These are phyloP conservation scores for Cryphonectria naterciae DNA, from an alignment of 2,329 filamentous ascomycete genomes.

Conservation along the genomic window DNA sequence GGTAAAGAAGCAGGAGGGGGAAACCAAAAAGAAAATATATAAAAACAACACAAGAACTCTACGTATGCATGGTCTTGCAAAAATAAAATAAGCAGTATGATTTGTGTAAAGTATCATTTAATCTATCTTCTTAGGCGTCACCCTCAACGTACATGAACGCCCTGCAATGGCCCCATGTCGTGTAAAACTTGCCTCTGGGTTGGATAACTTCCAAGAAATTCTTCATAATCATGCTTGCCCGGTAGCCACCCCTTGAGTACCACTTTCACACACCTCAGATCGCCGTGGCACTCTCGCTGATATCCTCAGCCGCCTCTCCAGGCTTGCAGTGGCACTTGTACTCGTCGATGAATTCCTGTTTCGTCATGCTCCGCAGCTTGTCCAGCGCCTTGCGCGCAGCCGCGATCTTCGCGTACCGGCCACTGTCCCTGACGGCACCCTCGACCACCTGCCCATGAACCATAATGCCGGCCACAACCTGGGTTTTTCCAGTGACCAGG, in stretches of 20 bases:
- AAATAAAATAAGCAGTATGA: neutral
- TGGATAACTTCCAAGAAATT: neutral
- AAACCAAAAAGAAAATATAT: neutral
- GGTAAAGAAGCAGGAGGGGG: neutral
- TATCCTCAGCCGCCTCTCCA: conserved; percentile 29
- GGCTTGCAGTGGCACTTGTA: conserved; percentile 67
- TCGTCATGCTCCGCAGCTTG: conserved; percentile 47
- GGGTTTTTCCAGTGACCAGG: conserved; percentile 36
- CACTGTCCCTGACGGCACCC: conserved; percentile 63
- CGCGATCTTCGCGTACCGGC: conserved; percentile 72
- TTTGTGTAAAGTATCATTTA: neutral
- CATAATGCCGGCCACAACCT: conserved; percentile 72
- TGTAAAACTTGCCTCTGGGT: neutral
- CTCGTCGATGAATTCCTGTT: conserved; percentile 61
- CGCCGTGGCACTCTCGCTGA: conserved; percentile 25
- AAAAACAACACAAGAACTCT: too few species aligned
- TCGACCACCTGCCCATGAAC: conserved; percentile 74
- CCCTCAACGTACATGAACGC: neutral
- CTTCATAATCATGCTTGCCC: neutral
- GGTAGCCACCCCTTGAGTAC: neutral
- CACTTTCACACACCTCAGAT: conserved; percentile 14
- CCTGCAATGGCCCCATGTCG: neutral
- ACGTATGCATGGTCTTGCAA: too few species aligned
- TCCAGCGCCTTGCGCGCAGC: conserved; percentile 64
- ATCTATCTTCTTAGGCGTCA: neutral